These are phyloP conservation scores for Ballota nigra DNA, from an alignment of 257 asterid species.

Conservation along the genomic window DNA sequence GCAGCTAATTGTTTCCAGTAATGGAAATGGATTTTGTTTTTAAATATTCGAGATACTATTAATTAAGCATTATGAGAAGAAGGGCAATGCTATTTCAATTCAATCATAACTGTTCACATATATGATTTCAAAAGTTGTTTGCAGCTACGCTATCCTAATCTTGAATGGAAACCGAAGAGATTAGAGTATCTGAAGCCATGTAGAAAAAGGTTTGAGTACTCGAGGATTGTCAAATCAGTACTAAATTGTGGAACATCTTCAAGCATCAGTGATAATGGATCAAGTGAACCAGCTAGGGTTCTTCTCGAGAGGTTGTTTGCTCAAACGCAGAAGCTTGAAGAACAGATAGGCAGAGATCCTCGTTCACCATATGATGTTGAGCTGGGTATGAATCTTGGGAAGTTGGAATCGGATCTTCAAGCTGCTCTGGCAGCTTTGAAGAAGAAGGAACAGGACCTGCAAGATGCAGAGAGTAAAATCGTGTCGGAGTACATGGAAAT, in stretches of 20 bases:
- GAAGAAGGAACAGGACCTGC: conserved; percentile 79
- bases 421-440: conserved; percentile 63
- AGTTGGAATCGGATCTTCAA: conserved; percentile 65
- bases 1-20: neutral
- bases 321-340: conserved; percentile 81
- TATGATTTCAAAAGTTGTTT: conserved; percentile 11
- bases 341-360: conserved; percentile 67
- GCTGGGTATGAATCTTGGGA: conserved; percentile 48
- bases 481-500: conserved; percentile 47
- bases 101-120: neutral
- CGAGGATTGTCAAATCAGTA: conserved; percentile 50
- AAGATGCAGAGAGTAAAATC: conserved; percentile 65
- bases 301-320: conserved; percentile 78
- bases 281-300: conserved; percentile 62
- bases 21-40: neutral
- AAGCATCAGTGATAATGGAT: conserved; percentile 59
- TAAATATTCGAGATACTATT: neutral
- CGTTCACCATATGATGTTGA: conserved; percentile 45
- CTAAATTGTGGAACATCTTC: conserved; percentile 45
- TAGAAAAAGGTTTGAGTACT: conserved; percentile 28
- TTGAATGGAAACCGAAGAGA: conserved; percentile 42
- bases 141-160: conserved; percentile 47
- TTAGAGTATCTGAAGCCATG: conserved; percentile 30
- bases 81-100: neutral
- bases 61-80: neutral